Percentiles rank a stretch among this genome's conserved stretches.
Evolutionary conservation across 345 rosid species (phyloP).

Genomic region (Syzygium grande): DNA sequence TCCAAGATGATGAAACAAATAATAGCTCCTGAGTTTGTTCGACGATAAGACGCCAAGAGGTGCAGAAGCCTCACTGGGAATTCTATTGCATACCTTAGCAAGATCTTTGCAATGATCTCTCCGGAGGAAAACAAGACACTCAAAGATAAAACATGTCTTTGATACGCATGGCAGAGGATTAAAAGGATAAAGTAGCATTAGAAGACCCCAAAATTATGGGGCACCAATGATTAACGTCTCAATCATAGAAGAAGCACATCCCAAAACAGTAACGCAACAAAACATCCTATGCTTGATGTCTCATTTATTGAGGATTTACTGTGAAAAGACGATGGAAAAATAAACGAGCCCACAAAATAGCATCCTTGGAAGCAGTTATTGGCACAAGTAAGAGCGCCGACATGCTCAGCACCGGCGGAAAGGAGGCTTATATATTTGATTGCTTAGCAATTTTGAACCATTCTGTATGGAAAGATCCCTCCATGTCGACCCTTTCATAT

Average conservation of each 20-base stretch:
- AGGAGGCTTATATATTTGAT: constrained; percentile 25
- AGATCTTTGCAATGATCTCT: background rate
- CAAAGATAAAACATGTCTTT: background rate
- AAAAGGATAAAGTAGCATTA: background rate
- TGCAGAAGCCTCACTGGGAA: background rate
- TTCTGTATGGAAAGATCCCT: constrained; percentile 93
- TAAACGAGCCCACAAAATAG: background rate
- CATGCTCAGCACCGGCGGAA: background rate
- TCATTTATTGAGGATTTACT: background rate
- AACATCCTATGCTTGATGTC: background rate
- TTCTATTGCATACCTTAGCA: background rate
- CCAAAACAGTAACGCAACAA: background rate
- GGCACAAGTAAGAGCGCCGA: background rate
- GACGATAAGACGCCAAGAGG: background rate
- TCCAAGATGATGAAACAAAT: background rate
- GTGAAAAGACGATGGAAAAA: background rate
- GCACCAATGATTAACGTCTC: background rate
- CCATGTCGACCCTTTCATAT: constrained; percentile 82
- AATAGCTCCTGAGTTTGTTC: background rate
- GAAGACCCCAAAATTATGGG: background rate
- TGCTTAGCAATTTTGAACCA: constrained; percentile 94
- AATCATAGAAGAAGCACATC: background rate
- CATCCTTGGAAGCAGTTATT: background rate
- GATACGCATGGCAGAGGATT: background rate
- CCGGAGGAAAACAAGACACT: background rate